Conservation (phyloP, 345 rosid genomes). For the Moringa oleifera region DNA sequence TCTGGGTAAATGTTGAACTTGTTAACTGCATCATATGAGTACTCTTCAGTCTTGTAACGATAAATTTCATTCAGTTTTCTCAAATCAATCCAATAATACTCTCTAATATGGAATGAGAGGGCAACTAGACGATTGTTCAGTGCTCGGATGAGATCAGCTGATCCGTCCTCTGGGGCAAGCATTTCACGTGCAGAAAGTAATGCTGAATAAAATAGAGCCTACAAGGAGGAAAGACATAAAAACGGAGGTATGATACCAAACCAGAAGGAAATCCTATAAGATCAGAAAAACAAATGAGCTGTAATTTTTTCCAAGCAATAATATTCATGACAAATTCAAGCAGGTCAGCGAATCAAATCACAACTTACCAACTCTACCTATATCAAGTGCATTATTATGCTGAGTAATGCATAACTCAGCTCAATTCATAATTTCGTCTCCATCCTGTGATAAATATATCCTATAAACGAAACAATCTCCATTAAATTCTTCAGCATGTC, state of each 20-base stretch:
- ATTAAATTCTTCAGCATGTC: background rate
- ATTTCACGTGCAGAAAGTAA: constrained; percentile 80
- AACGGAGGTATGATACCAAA: background rate
- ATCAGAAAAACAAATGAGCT: background rate
- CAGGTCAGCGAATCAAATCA: background rate
- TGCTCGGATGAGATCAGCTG: constrained; percentile 72
- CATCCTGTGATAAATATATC: background rate
- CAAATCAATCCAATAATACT: constrained; percentile 89
- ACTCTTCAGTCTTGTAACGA: constrained; percentile 82
- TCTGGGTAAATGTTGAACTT: constrained; percentile 97
- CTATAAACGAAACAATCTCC: background rate
- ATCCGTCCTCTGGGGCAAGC: constrained; percentile 86
- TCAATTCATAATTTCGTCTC: background rate
- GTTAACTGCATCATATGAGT: constrained; percentile 87
- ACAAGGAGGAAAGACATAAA: constrained; percentile 1
- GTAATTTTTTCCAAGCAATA: too few relatives aligned
- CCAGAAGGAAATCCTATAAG: background rate
- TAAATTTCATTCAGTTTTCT: constrained; percentile 63
- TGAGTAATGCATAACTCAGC: background rate
- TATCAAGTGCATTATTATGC: too few relatives aligned
- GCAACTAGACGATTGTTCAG: constrained; percentile 87
- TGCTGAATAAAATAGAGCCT: constrained; percentile 92
- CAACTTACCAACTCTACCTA: background rate
- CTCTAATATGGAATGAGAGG: constrained; percentile 85
- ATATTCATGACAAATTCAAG: too few relatives aligned